Base-by-base conservation (phyloP, 345 rosid genomes). In the Camelina laxa region DNA sequence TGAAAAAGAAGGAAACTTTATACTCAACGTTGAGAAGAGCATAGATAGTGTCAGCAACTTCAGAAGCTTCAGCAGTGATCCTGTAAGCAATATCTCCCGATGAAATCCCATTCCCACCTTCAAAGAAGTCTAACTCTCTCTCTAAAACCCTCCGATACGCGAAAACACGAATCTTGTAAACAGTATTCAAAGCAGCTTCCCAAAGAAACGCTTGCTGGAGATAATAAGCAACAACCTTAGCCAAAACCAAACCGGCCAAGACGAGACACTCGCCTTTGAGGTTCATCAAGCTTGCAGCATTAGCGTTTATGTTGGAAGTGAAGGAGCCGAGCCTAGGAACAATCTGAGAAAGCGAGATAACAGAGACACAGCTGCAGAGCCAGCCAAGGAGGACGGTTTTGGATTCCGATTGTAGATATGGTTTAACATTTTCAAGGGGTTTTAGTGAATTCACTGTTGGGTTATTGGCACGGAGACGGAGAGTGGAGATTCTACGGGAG, bases 41-140 rank as follows among this genome's bases (percentile, higher is more conserved):
- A 74, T 86, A 87, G 48, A 94, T 57, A 30, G 96, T 84, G 64
- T 87, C 91, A 31, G 91, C 77, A 67, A 90, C 89, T 84, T 91
- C 96, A 55, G 92, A 82, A 22, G 97, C 93, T 72, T 91, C 97
- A 3, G 95, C 89, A 35, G 97, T 84, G 67, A 95, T 85, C 61
- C 97, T 72, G 16, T 85, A 86, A 3, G 97, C 97, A 51, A 95
- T 80, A 75, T 95, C 97, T 47, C 97, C 99, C 0, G 87, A 60
- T 3, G 88, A 82, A 53, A 88, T 85, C 6, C 83, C 97, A 20
- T 54, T 61, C 6, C 81, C 85, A 13, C 97, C 95, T 79, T 94
- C 97, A 21, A 91, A 94, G 78, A 89, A 93, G 65, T 81, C 81
- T 53, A 92, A 67, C 11, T 92, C 99, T 66, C 87, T 81, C 80